Evolutionary conservation across 805 yeast species (phyloP), one percentile per base, ranked within the genome.

Genomic region (Candida namnaoensis): DNA sequence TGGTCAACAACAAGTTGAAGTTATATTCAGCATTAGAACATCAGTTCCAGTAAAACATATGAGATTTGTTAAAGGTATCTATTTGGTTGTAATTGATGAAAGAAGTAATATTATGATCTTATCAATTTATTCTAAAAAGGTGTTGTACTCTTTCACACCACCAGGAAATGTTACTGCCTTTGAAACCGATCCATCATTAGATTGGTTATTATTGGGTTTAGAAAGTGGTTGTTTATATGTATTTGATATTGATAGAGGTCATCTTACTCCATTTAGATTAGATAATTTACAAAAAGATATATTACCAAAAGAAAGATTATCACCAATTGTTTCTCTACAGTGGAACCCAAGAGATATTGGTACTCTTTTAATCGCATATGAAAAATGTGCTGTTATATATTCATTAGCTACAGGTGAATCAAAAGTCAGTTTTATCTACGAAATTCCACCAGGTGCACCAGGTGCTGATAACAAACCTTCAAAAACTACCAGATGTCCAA

Each of bases 321-420:
- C 88, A 0, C 78, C 85, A 1, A 93, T 88, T 1, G 56, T 76
- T 1, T 67, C 81, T 0, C 61, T 93, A 3, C 76, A 78, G 47
- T 71, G 95, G 74, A 93, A 87, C 54, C 99, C 99, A 5, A 71
- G 97, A 47, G 97, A 93, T 57, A 69, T 88, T 7, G 91, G 95
- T 0, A 70, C 82, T 0, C 45, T 93, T 3, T 68, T 93, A 47
- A 74, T 93, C 9, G 77, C 88, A 0, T 93, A 90, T 58, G 64
- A 76, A 5, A 77, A 76, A 42, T 69, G 78, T 37, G 88, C 90
- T 0, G 74, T 88, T 1, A 64, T 78, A 4, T 91, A 81, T 59
- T 80, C 86, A 1, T 50, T 93, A 30, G 67, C 78, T 0, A 74
- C 76, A 3, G 81, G 76, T 32, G 72, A 72, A 25, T 60, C 83